Evolutionary conservation across 2,329 filamentous ascomycete species (phyloP), one percentile per base, ranked within the genome.

Genomic region (Clonostachys sp.): DNA sequence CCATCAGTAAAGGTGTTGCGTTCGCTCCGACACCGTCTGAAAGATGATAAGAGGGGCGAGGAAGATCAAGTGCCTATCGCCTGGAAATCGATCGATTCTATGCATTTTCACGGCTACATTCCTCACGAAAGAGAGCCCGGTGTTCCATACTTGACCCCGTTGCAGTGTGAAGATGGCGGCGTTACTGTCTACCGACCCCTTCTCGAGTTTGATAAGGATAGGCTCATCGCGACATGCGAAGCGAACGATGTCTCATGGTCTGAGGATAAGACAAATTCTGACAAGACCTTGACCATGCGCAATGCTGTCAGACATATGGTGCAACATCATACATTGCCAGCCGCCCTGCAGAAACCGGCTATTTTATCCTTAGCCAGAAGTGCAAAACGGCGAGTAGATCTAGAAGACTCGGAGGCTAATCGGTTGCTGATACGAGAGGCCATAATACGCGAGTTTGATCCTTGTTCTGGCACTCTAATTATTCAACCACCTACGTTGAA

Each of bases 201-300:
- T 43, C 69, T 95, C 8, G 62, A 63, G 9, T 90, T 91, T 59
- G 70, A 76, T 50, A 95, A 97, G 67, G 74, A 81, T 45, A 73
- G 84, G 35, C 73, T 96, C n/a, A 75, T 86, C 41, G 80, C 82
- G 2, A 91, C 89, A 1, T 96, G 92, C 59, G 64, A 84, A 51
- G 72, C 77, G n/a, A 77, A 84, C 53, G 66, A 73, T 0, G 68
- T 95, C 10, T 67, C 71, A 1, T 97, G 89, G 87, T 88, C 90
- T 52, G 89, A 94, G 61, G 94, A 99, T 61, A 70, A 74, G 40
- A 96, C 91, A 2, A 99, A 99, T 59, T 65, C 73, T 14, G 87
- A 96, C 57, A 77, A 74, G 9, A 90, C 84, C 0, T 68, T 95
- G 49, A 96, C 94, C 0, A 67, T 77, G 41, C 81, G 94, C 36